Conservation (phyloP, 108 stramenopile genomes). For the Poteriospumella lacustris region DNA sequence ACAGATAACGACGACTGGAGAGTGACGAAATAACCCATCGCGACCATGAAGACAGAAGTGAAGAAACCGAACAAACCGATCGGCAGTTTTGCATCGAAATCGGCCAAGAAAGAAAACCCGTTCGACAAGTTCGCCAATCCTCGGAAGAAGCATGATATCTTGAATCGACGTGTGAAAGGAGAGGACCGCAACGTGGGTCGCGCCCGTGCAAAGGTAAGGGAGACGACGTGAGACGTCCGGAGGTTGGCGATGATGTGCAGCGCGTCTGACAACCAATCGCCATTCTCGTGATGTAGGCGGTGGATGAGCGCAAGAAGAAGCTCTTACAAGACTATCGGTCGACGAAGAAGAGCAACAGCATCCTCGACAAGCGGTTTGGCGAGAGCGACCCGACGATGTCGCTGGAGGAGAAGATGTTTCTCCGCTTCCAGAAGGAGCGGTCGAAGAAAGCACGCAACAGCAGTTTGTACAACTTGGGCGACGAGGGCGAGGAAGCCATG, state of each 20-base stretch:
- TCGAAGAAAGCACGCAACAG: slow-evolving; percentile 34
- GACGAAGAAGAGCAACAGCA: slow-evolving; percentile 42
- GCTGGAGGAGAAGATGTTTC: slow-evolving; percentile 53
- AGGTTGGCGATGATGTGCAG: not conserved
- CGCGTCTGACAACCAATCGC: no score
- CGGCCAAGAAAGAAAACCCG: slow-evolving; percentile 46
- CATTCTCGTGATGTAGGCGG: slow-evolving; percentile 33
- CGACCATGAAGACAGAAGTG: not conserved
- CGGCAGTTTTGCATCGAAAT: not conserved
- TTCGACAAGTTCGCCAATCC: slow-evolving; percentile 55
- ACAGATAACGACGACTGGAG: no score
- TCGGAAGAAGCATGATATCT: slow-evolving; percentile 32
- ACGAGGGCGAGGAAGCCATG: slow-evolving; percentile 29
- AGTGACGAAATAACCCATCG: no score
- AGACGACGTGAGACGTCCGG: not conserved
- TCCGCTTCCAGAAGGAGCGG: slow-evolving; percentile 33
- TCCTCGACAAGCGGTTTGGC: slow-evolving; percentile 50
- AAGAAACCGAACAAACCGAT: not conserved
- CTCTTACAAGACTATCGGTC: slow-evolving; percentile 45
- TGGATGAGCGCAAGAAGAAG: slow-evolving; percentile 47
- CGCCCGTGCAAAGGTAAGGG: slow-evolving; percentile 31
- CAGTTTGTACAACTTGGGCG: slow-evolving; percentile 41
- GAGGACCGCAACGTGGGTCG: slow-evolving; percentile 50
- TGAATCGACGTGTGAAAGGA: slow-evolving; percentile 53
- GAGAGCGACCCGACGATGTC: slow-evolving; percentile 41